Evolutionary conservation across 768 basidiomycete species (phyloP), one percentile per base, ranked within the genome.

Genomic region (Phlebiopsis gigantea): DNA sequence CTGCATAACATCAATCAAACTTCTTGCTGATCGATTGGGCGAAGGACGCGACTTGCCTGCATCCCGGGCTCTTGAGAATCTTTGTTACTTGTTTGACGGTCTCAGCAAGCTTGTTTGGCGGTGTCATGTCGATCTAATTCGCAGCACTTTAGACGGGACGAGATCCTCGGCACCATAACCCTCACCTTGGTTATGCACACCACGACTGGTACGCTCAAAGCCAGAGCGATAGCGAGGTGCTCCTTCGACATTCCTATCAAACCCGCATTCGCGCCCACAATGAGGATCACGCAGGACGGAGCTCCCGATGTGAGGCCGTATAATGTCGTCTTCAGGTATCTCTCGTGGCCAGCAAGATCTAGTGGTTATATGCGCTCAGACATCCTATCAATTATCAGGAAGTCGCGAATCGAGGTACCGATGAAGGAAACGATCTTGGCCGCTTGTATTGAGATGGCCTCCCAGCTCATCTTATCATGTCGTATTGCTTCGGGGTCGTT

Each of bases 401-500:
- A 22, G 26, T 42, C n/a, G 30, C 31, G 17, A 1, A 29, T 22
- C 10, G 31, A 9, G 12, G 8, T 9, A 39, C 34, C 34, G 61
- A 90, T 95, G 69, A 98, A 99, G 22, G 90, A 90, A 46, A 98
- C 83, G 14, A 98, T 92, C 73, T 98, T 98, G 19, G 92, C 86
- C 0, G 91, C 87, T 63, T 87, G 83, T 21, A 84, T 72, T 31
- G 93, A 91, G 21, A 98, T 98, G 66, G 97, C 90, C 62, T 98
- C 94, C 97, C 97, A 99, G 6, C 87, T 85, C 60, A 97, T 76
- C 71, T 90, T 94, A 74, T 98, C 94, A 21, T 86, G 80, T 50
- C 90, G 81, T 41, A 85, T 75, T 4, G 78, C 77, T 46, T 89
- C 88, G 2, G 77, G 72, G 52, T 89, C 88, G 17, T 73, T 73